Base-by-base conservation (phyloP, 1,139 yeast genomes). In the Debaryomycetaceae sp. region DNA sequence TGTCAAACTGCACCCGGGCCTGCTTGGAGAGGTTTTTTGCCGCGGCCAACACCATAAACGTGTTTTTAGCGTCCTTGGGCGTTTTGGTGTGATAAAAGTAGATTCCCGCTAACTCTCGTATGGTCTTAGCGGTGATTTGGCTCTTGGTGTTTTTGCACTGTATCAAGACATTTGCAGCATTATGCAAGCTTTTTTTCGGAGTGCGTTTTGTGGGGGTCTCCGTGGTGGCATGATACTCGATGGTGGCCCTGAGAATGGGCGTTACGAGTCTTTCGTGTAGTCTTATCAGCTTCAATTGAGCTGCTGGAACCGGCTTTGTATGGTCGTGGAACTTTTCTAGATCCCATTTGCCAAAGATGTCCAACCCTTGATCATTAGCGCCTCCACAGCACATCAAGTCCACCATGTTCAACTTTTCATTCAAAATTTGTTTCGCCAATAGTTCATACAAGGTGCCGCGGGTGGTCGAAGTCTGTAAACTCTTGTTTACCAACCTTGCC, bases 361-460 rank as follows among this genome's bases (percentile, higher is more conserved):
- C 95, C 4, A 83, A 65, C 0, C 95, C 95, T 31, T 74, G 71
- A 47, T 84, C 95, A 38, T 73, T 72, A 0, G 84, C 63, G 0
- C 93, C 91, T 2, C 94, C 94, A 4, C 53, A 49, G 17, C 65
- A 49, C 4, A 49, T 31, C 27, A 66, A 31, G 34, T 69, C 63
- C 34, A 63, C 65, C 40, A 78, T 65, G 15, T 59, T 45, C 18
- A 78, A 53, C 29, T 60, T 49, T 2, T 54, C 35, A 32, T 61
- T 53, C 2, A 81, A 54, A 40, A 71, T 65, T 29, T 71, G 58
- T 47, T 71, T 65, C 20, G 75, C 64, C 2, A 73, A 60, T 25
- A 77, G 58, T 45, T 84, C 94, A 46, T 83, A 84, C 5, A 83
- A 48, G 1, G 84, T 79, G 1, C 95, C 95, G 41, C 66, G 61